Conservation (phyloP, 1,284 basidiomycete genomes). For the Cryptococcus deneoformans region DNA sequence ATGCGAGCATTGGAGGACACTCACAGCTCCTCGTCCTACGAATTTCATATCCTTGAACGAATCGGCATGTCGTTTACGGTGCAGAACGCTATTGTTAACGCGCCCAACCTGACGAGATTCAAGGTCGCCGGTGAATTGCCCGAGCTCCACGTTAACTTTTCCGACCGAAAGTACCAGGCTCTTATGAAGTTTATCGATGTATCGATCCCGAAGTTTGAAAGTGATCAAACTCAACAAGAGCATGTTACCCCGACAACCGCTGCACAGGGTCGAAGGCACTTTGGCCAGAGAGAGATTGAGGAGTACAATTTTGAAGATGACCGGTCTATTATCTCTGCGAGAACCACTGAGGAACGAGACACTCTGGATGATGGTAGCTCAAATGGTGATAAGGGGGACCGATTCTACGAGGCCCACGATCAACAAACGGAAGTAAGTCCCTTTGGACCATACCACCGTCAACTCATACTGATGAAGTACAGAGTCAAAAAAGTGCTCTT, state of each 20-base stretch:
- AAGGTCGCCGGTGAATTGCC: constrained; percentile 92
- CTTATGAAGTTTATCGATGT: constrained; percentile 93
- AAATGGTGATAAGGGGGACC: constrained; percentile 53
- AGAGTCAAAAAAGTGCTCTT: constrained; percentile 52
- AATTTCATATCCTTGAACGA: constrained; percentile 86
- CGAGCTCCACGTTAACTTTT: constrained; percentile 86
- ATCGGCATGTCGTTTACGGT: constrained; percentile 89
- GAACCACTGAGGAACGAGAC: constrained; percentile 53
- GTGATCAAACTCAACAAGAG: constrained; percentile 38
- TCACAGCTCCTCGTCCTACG: constrained; percentile 52
- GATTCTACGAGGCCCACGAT: constrained; percentile 75
- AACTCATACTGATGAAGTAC: neutral
- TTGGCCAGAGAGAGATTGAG: constrained; percentile 55
- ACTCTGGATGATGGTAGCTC: constrained; percentile 26
- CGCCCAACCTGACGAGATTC: constrained; percentile 80
- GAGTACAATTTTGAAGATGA: constrained; percentile 69
- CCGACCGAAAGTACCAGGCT: constrained; percentile 93
- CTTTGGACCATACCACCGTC: neutral
- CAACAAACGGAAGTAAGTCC: constrained; percentile 59
- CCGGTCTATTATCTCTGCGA: constrained; percentile 27
- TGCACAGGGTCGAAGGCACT: constrained; percentile 17
- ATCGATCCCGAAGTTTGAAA: constrained; percentile 79
- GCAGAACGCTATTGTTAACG: constrained; percentile 91
- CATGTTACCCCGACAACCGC: constrained; percentile 3
- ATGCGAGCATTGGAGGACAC: constrained; percentile 67